A percentile compares a stretch with the other conserved stretches of the same genome.
Conservation (phyloP, 2,329 filamentous ascomycete genomes). For the Dothideomycetes sp. region DNA sequence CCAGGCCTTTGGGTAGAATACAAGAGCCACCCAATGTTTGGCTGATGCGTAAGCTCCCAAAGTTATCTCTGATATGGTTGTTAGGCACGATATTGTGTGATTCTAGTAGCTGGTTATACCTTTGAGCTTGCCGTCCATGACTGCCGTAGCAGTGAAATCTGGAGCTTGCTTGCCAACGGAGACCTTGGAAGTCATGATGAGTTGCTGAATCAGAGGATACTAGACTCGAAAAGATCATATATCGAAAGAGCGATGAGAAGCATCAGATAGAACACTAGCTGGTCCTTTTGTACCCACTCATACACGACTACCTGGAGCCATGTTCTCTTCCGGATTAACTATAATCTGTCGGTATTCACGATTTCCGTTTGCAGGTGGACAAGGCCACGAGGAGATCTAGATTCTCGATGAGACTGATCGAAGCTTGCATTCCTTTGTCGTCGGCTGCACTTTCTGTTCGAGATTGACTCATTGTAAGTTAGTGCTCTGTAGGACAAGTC, state of each 20-base stretch:
- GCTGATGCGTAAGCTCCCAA: conserved; percentile 23
- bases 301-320: neutral
- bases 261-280: neutral
- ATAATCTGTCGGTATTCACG: too few species aligned
- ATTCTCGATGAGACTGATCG: neutral
- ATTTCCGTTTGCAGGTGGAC: conserved; percentile 6
- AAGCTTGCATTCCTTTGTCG: conserved; percentile 6
- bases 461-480: too few species aligned
- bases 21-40: conserved; percentile 52
- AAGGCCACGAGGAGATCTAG: neutral
- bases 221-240: neutral
- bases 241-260: neutral
- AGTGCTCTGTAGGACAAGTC: too few species aligned
- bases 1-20: conserved; percentile 61
- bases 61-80: conserved; percentile 20
- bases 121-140: conserved; percentile 25
- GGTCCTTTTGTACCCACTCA: neutral
- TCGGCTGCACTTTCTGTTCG: conserved; percentile 11
- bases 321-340: too few species aligned
- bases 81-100: neutral
- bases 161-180: conserved; percentile 23
- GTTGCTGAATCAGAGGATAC: too few species aligned
- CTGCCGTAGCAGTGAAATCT: conserved; percentile 21
- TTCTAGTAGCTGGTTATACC: conserved; percentile 14
- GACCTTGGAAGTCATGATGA: neutral